These are phyloP conservation scores for Sesbania bispinosa DNA, from an alignment of 306 rosid species.

Conservation along the genomic window DNA sequence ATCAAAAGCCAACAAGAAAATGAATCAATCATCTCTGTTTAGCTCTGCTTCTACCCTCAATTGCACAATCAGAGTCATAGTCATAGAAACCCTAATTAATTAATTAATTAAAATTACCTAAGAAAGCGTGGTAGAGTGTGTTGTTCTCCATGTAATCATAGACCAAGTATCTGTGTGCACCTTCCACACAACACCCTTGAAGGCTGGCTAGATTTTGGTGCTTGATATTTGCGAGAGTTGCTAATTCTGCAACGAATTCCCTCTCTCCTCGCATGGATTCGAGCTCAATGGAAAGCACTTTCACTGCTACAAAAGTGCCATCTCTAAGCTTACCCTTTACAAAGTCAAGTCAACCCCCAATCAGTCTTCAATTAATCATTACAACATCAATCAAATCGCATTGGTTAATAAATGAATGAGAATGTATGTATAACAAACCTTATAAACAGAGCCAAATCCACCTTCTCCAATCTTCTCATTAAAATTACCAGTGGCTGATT, in stretches of 20 bases:
- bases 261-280: slow-evolving; percentile 90
- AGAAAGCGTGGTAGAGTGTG: slow-evolving; percentile 59
- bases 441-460: slow-evolving; percentile 77
- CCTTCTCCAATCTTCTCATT: slow-evolving; percentile 72
- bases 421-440: slow-evolving; percentile 50
- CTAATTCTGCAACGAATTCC: slow-evolving; percentile 77
- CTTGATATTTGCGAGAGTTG: slow-evolving; percentile 60
- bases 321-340: slow-evolving; percentile 65
- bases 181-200: slow-evolving; percentile 81
- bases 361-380: background rate
- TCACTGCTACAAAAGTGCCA: slow-evolving; percentile 68
- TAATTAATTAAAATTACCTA: slow-evolving; percentile 47
- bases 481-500: slow-evolving; percentile 57
- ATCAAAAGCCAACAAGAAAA: slow-evolving; percentile 16
- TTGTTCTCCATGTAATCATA: slow-evolving; percentile 91
- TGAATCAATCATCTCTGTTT: background rate
- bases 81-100: background rate
- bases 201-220: slow-evolving; percentile 80
- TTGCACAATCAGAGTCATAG: background rate
- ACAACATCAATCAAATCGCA: background rate
- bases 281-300: slow-evolving; percentile 66
- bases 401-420: background rate
- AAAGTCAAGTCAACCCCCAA: slow-evolving; percentile 25
- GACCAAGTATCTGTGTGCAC: slow-evolving; percentile 66
- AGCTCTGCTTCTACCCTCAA: too few species aligned